Base-by-base conservation (phyloP, 345 rosid species). In the Mangifera indica region DNA sequence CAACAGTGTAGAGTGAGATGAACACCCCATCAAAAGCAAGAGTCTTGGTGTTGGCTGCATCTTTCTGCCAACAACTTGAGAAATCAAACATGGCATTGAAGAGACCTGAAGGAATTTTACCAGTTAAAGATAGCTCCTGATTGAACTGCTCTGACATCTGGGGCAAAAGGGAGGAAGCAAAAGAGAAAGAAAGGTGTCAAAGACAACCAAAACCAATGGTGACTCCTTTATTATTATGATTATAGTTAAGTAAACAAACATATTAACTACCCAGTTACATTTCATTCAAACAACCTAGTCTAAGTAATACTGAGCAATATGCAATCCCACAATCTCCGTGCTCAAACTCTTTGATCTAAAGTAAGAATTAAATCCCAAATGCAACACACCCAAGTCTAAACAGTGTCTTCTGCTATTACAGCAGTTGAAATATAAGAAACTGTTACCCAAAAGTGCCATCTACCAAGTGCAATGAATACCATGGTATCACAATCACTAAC, bases 101-200 rank as follows among this genome's bases (percentile, higher is more conserved):
- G 69, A 86, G 87, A 68, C 98, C 98, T 0, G 98, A 92, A 2
- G 98, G 98, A 66, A 92, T 90, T 87, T 90, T 89, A 68, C 98
- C 98, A 51, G 90, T 87, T 77, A 90, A 69, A 73, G 97, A 89
- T 69, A 89, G 74, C 71, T 92, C 98, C 68, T 88, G 98, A 78
- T 94, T 94, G 82, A 94, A 92, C 77, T 92, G 97, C 88, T 92
- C 98, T 25, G 98, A 86, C 98, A 94, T 94, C 98, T 94, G 78
- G 4, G 56, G 40, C 75, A 60, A 73, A 66, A 37, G 61, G 61
- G 59, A 51, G 70, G 40, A 53, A 49, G 49, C 9, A 73, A 44
- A 67, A 37, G 49, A 48, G 42, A 66, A 14, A 55, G 29, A 58
- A 70, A 24, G 32, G 21, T 17, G 18, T 25, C 20, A 26, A 67